Percentiles rank a stretch among this genome's conserved stretches.
These are phyloP conservation scores for Lignosus rhinocerotis DNA, from an alignment of 1,284 basidiomycete genomes.

Conservation along the genomic window DNA sequence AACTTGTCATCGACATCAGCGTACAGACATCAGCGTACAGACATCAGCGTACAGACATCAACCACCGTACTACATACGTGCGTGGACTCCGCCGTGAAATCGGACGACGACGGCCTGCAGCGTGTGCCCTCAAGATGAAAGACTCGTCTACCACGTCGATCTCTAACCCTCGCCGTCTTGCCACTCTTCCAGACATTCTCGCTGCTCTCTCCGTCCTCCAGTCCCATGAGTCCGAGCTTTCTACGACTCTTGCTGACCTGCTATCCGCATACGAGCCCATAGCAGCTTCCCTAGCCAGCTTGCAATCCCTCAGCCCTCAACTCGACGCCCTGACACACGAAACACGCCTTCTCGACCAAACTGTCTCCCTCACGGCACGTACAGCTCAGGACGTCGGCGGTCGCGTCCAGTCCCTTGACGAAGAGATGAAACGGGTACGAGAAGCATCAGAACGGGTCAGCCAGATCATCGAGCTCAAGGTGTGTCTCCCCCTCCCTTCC, in stretches of 20 bases:
- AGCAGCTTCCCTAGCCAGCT: conserved; percentile 58
- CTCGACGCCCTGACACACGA: conserved; percentile 66
- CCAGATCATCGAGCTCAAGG: conserved; percentile 90
- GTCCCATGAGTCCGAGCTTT: conserved; percentile 76
- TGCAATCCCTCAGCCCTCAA: conserved; percentile 64
- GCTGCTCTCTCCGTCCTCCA: conserved; percentile 74
- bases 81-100: background rate
- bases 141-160: background rate
- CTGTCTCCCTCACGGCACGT: conserved; percentile 69
- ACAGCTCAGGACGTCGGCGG: conserved; percentile 91
- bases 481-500: conserved; percentile 34
- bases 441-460: conserved; percentile 84
- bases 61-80: no score
- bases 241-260: conserved; percentile 73
- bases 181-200: conserved; percentile 66
- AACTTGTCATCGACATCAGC: no score
- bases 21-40: no score
- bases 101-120: background rate
- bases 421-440: conserved; percentile 86
- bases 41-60: no score
- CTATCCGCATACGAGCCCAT: conserved; percentile 73
- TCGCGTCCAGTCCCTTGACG: conserved; percentile 84
- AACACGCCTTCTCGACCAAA: conserved; percentile 55
- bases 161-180: conserved; percentile 42
- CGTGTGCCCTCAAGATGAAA: background rate